phyloP scores from a whole-genome alignment of 768 basidiomycete genomes.

The Multifurca ochricompacta region DNA sequence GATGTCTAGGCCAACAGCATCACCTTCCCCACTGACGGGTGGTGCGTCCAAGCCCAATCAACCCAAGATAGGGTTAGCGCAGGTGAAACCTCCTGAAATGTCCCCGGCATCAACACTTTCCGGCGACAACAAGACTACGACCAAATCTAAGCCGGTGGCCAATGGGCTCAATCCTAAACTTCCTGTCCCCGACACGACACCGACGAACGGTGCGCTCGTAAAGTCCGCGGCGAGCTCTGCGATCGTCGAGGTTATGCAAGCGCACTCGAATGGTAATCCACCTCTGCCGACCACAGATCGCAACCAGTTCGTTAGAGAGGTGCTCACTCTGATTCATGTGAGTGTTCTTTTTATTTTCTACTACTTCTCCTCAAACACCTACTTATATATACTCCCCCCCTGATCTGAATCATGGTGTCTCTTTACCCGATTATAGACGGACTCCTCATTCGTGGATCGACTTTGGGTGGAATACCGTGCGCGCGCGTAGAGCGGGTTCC shows the following conservation, averaged over 20 bases:
- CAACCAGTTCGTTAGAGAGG: conserved; percentile 53
- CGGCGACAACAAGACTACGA: conserved; percentile 1
- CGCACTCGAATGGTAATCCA: conserved; percentile 12
- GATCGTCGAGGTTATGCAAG: conserved; percentile 13
- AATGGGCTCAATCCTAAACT: conserved; percentile 8
- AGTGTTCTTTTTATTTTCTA: conserved; percentile 1
- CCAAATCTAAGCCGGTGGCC: conserved; percentile 1
- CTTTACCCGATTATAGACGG: conserved; percentile 36
- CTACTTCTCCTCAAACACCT: too few species aligned
- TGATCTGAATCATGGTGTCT: background rate
- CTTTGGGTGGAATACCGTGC: conserved; percentile 46
- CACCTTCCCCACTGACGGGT: background rate
- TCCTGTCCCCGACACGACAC: background rate
- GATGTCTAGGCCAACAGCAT: background rate
- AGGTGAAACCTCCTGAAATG: background rate
- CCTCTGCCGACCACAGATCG: conserved; percentile 13
- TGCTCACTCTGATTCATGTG: conserved; percentile 51
- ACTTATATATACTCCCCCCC: too few species aligned
- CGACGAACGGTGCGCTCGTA: background rate
- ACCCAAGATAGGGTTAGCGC: background rate
- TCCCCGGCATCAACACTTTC: background rate
- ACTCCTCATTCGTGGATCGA: conserved; percentile 56
- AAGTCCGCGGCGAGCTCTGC: conserved; percentile 16
- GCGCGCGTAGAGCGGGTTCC: background rate
- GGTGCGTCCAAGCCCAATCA: background rate